Evolutionary conservation across 805 yeast genomes (phyloP), one percentile per base, ranked within the genome.

Genomic region (Pichia thaimueangensis): DNA sequence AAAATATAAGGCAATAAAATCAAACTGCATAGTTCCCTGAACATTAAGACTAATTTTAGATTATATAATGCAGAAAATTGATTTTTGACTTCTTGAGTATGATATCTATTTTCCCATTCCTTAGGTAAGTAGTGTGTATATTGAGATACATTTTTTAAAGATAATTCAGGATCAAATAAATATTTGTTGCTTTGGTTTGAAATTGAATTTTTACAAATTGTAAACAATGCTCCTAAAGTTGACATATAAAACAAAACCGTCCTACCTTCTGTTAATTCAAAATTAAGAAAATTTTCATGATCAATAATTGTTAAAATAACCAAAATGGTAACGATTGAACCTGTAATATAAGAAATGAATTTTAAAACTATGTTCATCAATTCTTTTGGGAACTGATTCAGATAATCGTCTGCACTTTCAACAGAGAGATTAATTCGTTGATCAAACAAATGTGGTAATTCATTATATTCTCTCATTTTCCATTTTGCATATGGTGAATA

Each of bases 401-500:
- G 77, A 57, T 93, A 93, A 16, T 80, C 74, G 33, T 84, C 74
- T 0, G 97, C 96, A 6, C 88, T 80, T 13, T 77, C 84, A 24
- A 78, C 74, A 39, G 96, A 86, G 47, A 86, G 63, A 36, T 80
- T 85, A 31, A 93, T 63, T 38, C 99, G 69, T 52, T 81, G 79
- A 43, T 79, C 78, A 63, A 93, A 93, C 22, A 91, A 71, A 61
- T 93, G 98, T 34, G 86, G 86, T 8, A 93, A 69, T 58, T 93
- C 99, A 61, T 93, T 93, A 58, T 84, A 86, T 55, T 93, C 99
- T 43, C 99, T 69, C 55, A 93, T 74, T 58, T 82, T 86, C 97
- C 97, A 93, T 54, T 85, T 89, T 0, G 97, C 97, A 62, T 76
- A 77, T 0, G 97, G 96, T 0, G 97, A 86, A 57, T 87, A 93